phyloP scores from a whole-genome alignment of 2,329 filamentous ascomycete genomes.

The Penicillium italicum region DNA sequence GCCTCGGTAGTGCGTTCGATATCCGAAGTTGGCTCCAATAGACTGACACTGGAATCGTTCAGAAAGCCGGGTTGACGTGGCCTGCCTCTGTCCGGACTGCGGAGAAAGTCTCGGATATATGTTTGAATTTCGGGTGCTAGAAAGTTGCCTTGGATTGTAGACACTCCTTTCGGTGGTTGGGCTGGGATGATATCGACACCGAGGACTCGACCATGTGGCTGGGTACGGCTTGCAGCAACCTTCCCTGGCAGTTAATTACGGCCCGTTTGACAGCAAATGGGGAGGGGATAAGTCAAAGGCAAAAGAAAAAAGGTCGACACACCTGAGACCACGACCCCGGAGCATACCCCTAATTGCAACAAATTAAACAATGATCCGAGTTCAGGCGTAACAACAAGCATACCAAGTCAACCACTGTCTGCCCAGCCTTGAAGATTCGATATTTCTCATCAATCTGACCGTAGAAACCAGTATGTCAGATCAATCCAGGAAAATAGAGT shows the following conservation, averaged over 20 bases:
- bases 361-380: neutral
- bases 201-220: slow-evolving; percentile 72
- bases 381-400: neutral
- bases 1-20: neutral
- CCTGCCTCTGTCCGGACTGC: slow-evolving; percentile 59
- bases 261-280: neutral
- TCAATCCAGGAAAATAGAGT: neutral
- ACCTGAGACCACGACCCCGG: slow-evolving; percentile 62
- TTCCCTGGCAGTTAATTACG: slow-evolving; percentile 36
- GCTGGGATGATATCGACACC: slow-evolving; percentile 94
- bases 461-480: slow-evolving; percentile 2
- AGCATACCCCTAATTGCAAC: slow-evolving; percentile 41
- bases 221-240: slow-evolving; percentile 76
- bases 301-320: neutral
- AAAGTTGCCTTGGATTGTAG: slow-evolving; percentile 92
- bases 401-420: slow-evolving; percentile 88
- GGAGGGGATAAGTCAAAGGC: neutral
- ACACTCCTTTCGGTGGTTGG: slow-evolving; percentile 85
- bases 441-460: slow-evolving; percentile 75
- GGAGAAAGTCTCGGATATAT: slow-evolving; percentile 72
- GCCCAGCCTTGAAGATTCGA: slow-evolving; percentile 70
- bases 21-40: slow-evolving; percentile 8
- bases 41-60: slow-evolving; percentile 7
- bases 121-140: slow-evolving; percentile 69
- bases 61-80: slow-evolving; percentile 33